phyloP scores from a whole-genome alignment of 176 grass and related monocot genomes.

The Oryza meridionalis region DNA sequence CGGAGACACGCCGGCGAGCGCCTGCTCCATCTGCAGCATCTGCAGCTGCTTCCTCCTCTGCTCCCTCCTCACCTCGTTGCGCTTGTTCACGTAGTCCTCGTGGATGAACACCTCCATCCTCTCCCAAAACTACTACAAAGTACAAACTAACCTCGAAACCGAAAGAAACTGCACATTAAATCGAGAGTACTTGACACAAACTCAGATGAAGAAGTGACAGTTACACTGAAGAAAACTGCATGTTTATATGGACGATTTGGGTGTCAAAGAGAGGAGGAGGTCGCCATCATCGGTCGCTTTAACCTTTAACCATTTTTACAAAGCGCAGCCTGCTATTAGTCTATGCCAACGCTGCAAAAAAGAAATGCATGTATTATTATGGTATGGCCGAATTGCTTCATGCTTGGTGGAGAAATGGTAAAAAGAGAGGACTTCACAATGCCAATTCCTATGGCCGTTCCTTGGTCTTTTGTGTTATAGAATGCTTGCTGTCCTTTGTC shows the following conservation, averaged over 20 bases:
- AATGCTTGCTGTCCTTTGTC: conserved; percentile 1
- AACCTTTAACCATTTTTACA: conserved; percentile 33
- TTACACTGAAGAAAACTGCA: conserved; percentile 1
- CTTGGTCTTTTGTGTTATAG: background rate
- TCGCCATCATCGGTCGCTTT: conserved; percentile 41
- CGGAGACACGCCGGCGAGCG: conserved; percentile 8
- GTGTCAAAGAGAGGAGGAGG: background rate
- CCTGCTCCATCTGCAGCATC: conserved; percentile 42
- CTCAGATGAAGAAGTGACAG: background rate
- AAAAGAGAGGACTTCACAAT: background rate
- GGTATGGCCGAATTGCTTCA: background rate
- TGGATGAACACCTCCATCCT: conserved; percentile 76
- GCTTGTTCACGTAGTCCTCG: conserved; percentile 70
- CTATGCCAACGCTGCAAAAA: conserved; percentile 38
- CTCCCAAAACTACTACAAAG: background rate
- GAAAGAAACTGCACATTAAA: background rate
- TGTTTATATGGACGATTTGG: conserved; percentile 31
- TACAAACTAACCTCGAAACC: background rate
- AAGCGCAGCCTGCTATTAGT: conserved; percentile 33
- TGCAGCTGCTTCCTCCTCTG: conserved; percentile 50
- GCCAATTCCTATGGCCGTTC: conserved; percentile 32
- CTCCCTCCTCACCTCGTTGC: conserved; percentile 51
- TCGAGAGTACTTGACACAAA: background rate
- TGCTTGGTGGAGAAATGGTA: too few relatives aligned
- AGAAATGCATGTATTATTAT: background rate